Conservation (phyloP, 208 protist genomes). For the Acanthamoeba royreba region DNA sequence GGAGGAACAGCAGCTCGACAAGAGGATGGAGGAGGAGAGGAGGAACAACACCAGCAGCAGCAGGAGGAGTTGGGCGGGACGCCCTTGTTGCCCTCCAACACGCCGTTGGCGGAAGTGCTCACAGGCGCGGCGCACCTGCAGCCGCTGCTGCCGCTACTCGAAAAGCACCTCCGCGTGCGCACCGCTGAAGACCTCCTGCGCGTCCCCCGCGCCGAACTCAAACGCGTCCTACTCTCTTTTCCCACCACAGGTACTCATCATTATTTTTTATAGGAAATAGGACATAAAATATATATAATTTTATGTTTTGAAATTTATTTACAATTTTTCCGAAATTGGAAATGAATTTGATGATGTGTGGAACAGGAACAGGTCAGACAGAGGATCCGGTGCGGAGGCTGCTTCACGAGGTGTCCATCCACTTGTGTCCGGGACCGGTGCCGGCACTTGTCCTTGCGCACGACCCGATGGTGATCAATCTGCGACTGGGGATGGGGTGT, state of each 20-base stretch:
- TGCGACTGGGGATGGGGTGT: conserved; percentile 58
- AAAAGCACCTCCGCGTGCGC: not conserved
- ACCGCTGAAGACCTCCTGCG: conserved; percentile 9
- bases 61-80: not conserved
- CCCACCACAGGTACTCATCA: too few relatives aligned
- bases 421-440: not conserved
- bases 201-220: not conserved
- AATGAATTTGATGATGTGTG: too few relatives aligned
- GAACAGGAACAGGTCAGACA: too few relatives aligned
- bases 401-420: not conserved
- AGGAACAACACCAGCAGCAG: not conserved
- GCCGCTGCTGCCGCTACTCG: not conserved
- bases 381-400: not conserved
- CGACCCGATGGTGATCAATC: not conserved
- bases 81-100: not conserved
- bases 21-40: too few relatives aligned
- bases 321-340: not conserved
- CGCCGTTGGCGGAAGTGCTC: not conserved
- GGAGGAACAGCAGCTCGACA: too few relatives aligned
- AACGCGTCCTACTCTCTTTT: not conserved
- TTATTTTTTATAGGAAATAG: too few relatives aligned
- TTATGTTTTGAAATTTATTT: too few relatives aligned
- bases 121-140: not conserved
- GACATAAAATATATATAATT: too few relatives aligned
- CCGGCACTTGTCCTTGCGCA: not conserved